Evolutionary conservation across 1,139 yeast genomes (phyloP), one percentile per base, ranked within the genome.

Genomic region (Suhomyces wounanorum): DNA sequence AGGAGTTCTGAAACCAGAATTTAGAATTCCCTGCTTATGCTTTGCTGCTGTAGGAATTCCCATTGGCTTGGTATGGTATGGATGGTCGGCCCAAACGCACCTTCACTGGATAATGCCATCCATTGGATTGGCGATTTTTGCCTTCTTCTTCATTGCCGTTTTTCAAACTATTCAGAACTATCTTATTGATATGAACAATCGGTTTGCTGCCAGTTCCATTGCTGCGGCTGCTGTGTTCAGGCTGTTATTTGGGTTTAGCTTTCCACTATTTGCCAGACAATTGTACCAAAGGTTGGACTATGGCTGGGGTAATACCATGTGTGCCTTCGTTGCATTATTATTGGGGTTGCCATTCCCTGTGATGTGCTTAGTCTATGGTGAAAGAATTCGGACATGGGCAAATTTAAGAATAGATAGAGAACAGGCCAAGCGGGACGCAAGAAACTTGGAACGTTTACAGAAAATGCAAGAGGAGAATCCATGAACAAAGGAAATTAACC

Each of bases 301-400:
- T 56, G 89, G 88, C 7, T 84, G 89, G 89, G 86, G 87, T 16
- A 82, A 82, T 57, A 79, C 87, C 0, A 62, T 84, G 59, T 81
- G 84, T 62, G 89, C 81, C 0, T 68, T 83, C 36, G 66, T 83
- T 44, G 84, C 79, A 9, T 59, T 83, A 33, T 77, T 72, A 0
- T 69, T 84, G 43, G 89, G 89, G 7, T 67, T 84, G 7, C 89
- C 87, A 3, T 84, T 83, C 68, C 89, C 89, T 2, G 58, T 83
- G 14, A 73, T 82, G 52, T 82, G 85, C 40, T 72, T 77, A 47
- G 66, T 72, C 49, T 78, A 80, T 51, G 89, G 89, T 11, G 85
- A 83, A 58, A 65, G 68, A 28, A 63, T 84, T 55, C 70, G 89
- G 55, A 42, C 57, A 8, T 81, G 87, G 85, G 84, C 85, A 45